These are phyloP conservation scores for Albatrellus ellisii DNA, from an alignment of 768 basidiomycete species.

Conservation along the genomic window DNA sequence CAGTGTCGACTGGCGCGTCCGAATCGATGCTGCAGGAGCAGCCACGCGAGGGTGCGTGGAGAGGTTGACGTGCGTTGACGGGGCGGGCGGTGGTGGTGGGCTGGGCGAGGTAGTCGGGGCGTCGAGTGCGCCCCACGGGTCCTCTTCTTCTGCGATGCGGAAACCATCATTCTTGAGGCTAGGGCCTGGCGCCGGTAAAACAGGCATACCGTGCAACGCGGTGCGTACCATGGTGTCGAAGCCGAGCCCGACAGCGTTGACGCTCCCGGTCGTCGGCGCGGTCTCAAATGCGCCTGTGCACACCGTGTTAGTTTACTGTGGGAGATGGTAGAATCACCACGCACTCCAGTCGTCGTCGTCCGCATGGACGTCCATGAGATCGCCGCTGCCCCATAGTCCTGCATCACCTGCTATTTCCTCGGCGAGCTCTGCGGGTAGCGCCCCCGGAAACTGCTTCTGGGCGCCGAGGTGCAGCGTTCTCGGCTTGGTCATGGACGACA, in stretches of 20 bases:
- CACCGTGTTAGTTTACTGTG: not conserved
- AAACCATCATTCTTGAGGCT: not conserved
- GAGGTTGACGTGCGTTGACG: too few relatives aligned
- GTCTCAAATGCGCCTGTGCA: constrained; percentile 23
- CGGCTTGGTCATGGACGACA: constrained; percentile 18
- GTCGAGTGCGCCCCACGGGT: constrained; percentile 14
- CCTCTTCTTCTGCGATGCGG: constrained; percentile 5
- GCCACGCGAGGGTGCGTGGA: constrained; percentile 1
- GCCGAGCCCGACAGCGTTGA: constrained; percentile 16
- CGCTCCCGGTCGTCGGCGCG: constrained; percentile 17
- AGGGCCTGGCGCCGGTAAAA: not conserved
- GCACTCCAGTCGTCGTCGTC: constrained; percentile 93
- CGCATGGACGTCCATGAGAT: constrained; percentile 88
- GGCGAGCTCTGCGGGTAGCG: constrained; percentile 40
- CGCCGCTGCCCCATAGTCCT: constrained; percentile 53
- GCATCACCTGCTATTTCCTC: constrained; percentile 41
- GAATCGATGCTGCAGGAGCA: not conserved
- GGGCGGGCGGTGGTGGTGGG: constrained; percentile 7
- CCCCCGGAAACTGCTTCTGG: constrained; percentile 28
- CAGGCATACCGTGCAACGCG: not conserved
- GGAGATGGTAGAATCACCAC: constrained; percentile 18
- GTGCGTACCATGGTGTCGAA: constrained; percentile 9
- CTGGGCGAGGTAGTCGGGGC: constrained; percentile 4
- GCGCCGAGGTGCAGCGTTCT: constrained; percentile 64
- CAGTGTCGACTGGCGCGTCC: not conserved